Evolutionary conservation across 352 stramenopile genomes (phyloP).

Genomic region (Phytophthora nicotianae): DNA sequence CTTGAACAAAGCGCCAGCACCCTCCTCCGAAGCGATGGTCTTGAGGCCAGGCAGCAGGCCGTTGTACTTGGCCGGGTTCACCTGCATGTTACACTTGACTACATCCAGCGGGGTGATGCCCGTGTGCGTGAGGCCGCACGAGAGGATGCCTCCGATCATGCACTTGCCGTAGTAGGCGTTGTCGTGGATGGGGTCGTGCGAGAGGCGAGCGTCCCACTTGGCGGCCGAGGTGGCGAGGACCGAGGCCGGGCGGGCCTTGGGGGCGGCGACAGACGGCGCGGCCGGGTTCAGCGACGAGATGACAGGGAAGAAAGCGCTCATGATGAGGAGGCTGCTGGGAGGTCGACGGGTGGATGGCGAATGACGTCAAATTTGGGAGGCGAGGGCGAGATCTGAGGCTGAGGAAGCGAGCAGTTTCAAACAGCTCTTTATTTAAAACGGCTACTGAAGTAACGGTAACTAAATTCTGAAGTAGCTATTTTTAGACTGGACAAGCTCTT

Average conservation of each 20-base stretch:
- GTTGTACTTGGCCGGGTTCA: slow-evolving; percentile 88
- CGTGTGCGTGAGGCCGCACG: slow-evolving; percentile 94
- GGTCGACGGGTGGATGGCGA: slow-evolving; percentile 70
- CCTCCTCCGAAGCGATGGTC: slow-evolving; percentile 89
- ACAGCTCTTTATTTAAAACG: slow-evolving; percentile 19
- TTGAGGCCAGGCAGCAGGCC: slow-evolving; percentile 82
- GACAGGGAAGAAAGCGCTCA: slow-evolving; percentile 81
- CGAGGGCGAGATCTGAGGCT: slow-evolving; percentile 25
- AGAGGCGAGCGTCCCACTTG: slow-evolving; percentile 84
- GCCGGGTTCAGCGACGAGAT: slow-evolving; percentile 75
- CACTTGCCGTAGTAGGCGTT: slow-evolving; percentile 94
- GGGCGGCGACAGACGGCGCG: slow-evolving; percentile 45
- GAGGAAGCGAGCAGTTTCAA: slow-evolving; percentile 37
- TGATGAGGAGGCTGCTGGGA: slow-evolving; percentile 32
- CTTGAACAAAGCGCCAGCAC: slow-evolving; percentile 85
- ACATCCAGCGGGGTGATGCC: slow-evolving; percentile 93
- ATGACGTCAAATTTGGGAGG: slow-evolving; percentile 42
- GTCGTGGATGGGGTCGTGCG: slow-evolving; percentile 85
- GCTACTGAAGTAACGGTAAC: background rate
- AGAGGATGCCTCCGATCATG: slow-evolving; percentile 93
- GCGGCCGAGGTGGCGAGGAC: slow-evolving; percentile 76
- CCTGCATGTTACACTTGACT: slow-evolving; percentile 96
- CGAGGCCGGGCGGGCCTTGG: slow-evolving; percentile 42
- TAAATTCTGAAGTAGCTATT: background rate
- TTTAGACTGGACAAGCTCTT: no score